Percentiles rank a stretch among this genome's conserved stretches.
phyloP scores from a whole-genome alignment of 768 basidiomycete genomes.

The Pleurotus ostreatus region DNA sequence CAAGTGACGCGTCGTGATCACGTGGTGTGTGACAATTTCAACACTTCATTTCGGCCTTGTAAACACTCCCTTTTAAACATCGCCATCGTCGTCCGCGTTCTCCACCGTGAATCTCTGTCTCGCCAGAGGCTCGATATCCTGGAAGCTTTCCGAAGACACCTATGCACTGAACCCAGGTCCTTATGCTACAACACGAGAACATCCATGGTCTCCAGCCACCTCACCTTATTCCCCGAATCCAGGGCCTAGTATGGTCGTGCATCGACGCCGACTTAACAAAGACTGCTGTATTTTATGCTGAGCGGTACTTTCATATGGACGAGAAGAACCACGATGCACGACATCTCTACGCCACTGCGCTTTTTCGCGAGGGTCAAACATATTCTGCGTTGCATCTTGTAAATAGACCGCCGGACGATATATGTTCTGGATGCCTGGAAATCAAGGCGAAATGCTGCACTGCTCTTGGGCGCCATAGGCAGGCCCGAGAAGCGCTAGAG shows the following conservation, averaged over 20 bases:
- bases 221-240: conserved; percentile 65
- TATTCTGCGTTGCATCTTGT: conserved; percentile 75
- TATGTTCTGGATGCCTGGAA: conserved; percentile 73
- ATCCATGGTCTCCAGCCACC: conserved; percentile 41
- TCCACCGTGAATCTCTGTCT: background rate
- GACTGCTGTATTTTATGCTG: conserved; percentile 87
- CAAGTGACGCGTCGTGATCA: conserved; percentile 16
- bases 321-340: conserved; percentile 72
- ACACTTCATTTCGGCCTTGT: conserved; percentile 2
- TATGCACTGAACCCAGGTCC: conserved; percentile 45
- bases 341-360: conserved; percentile 78
- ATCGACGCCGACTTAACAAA: conserved; percentile 76
- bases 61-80: background rate
- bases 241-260: conserved; percentile 75
- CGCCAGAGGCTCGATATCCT: background rate
- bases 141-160: background rate
- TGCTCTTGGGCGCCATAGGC: conserved; percentile 66
- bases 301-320: conserved; percentile 75
- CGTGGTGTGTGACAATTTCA: conserved; percentile 20
- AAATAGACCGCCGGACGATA: conserved; percentile 52
- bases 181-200: conserved; percentile 29
- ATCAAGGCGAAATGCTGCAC: conserved; percentile 77
- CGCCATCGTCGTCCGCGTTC: background rate
- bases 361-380: conserved; percentile 66
- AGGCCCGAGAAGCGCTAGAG: conserved; percentile 72